phyloP scores from a whole-genome alignment of 169 alveolate species.

The Babesia bovis region DNA sequence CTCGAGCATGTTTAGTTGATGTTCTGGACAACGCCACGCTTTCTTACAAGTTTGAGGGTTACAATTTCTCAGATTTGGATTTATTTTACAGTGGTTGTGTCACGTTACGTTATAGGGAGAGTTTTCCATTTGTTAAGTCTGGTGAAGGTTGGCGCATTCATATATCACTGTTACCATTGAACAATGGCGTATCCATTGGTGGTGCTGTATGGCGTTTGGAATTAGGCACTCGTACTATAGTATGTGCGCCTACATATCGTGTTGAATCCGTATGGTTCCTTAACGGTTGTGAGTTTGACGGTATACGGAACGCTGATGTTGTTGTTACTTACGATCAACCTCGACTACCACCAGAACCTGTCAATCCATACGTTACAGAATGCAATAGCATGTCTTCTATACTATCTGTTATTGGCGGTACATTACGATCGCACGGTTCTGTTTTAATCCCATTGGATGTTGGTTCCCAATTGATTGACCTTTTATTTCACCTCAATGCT shows the following conservation, averaged over 20 bases:
- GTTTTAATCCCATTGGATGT: conserved; percentile 60
- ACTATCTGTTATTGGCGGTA: conserved; percentile 9
- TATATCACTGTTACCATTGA: conserved; percentile 24
- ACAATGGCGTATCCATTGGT: conserved; percentile 63
- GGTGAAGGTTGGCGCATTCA: conserved; percentile 5
- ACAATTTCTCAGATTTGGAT: conserved; percentile 34
- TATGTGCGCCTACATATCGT: conserved; percentile 36
- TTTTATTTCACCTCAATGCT: conserved; percentile 41
- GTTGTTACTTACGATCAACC: conserved; percentile 31
- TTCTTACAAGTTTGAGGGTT: conserved; percentile 41
- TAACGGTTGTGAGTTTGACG: conserved; percentile 21
- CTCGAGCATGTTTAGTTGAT: conserved; percentile 54
- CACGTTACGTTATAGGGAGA: conserved; percentile 50
- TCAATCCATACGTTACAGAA: not conserved
- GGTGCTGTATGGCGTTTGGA: conserved; percentile 51
- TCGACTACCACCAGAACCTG: not conserved
- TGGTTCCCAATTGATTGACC: conserved; percentile 33
- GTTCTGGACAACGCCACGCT: conserved; percentile 58
- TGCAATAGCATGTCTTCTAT: conserved; percentile 5
- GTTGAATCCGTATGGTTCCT: conserved; percentile 36
- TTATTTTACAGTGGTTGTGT: conserved; percentile 16
- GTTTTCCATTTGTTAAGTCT: conserved; percentile 13
- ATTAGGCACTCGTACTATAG: conserved; percentile 39
- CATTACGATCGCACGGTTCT: conserved; percentile 37
- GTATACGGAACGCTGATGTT: conserved; percentile 28